Base-by-base conservation (phyloP, 2,329 filamentous ascomycete genomes). In the Plectosphaerella cucumerina region DNA sequence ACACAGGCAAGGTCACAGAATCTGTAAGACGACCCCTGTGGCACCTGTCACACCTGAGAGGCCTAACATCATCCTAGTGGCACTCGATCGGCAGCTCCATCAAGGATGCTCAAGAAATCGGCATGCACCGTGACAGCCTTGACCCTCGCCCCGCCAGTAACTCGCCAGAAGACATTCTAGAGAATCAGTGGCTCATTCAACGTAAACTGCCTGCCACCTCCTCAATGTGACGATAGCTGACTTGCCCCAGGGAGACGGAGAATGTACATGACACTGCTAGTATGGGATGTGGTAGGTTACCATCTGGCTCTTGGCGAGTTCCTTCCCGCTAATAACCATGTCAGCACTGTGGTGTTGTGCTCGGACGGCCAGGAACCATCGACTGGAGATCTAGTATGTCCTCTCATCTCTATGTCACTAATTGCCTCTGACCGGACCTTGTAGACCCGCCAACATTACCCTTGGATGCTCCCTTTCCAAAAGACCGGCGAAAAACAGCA, bases 51-150 rank as follows among this genome's bases (percentile, higher is more conserved):
- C 35, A 37, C 15, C 9, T 37, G 6, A 37, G 31, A 14, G 14
- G 14, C 14, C 17, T n/a, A 15, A 37, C 17, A 14, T 37, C n/a
- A 14, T 21, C 6, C 21, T 47, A 80, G 75, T 82, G 78, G 77
- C 78, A 82, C 59, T 71, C 73, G 2, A 70, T 85, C 26, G 77
- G 78, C 1, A 71, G 74, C 20, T 76, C 78, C 1, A 83, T 85
- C 50, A 70, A 80, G 39, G 81, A 85, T 60, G 82, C 80, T 0
- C 82, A 85, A 60, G 82, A 85, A 57, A 74, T 85, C 39, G 82
- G 81, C 12, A 67, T 86, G 58, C 77, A 86, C 56, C 72, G 76
- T 12, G 75, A 80, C 54, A 71, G 67, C 34, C 64, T 76, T 23
- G 78, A 82, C 55, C 78, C 78, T 0, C 73, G 73, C 46, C 75